Base-by-base conservation (phyloP, 148 eudicot species). In the Vaccinium macrocarpon region DNA sequence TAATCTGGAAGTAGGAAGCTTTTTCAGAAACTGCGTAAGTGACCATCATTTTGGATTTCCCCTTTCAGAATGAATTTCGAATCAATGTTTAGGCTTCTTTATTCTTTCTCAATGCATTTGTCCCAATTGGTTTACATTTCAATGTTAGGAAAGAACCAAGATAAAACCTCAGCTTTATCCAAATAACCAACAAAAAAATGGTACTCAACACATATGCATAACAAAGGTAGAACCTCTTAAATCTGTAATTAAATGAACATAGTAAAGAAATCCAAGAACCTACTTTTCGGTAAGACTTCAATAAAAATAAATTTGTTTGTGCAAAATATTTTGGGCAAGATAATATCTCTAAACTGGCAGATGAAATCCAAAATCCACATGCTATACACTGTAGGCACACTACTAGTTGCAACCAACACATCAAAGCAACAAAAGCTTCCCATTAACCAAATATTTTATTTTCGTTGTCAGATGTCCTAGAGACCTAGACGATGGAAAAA, bases 141-240 rank as follows among this genome's bases (percentile, higher is more conserved):
- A 5, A 13, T 15, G 8, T 71, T 12, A 90, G 15, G 68, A 64
- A 48, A 83, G 53, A 88, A 29, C 56, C 85, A 86, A 81, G 35
- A 72, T 35, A 18, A 10, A 81, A 53, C 15, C 62, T 52, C 72
- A n/a, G 52, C 59, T 32, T 10, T 10, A 79, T 21, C 78, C 32
- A 64, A 66, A 27, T 51, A 27, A 4, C 12, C 52, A 12, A 56
- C 14, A 27, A 50, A 83, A 74, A 12, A 18, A 29, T 32, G 61
- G 27, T 1, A 32, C 25, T 32, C 18, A 6, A 11, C 32, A 55
- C 3, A 79, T 18, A 79, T 16, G 66, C n/a, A 79, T 53, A 25
- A 79, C n/a, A 57, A 8, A 32, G 27, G 82, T 15, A 29, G n/a
- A 18, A 25, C 13, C 80, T 51, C 2, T 19, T 42, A 2, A 75